A percentile compares a stretch with the other conserved stretches of the same genome.
Evolutionary conservation across 129 eudicot species (phyloP).

Genomic region (Apium graveolens): DNA sequence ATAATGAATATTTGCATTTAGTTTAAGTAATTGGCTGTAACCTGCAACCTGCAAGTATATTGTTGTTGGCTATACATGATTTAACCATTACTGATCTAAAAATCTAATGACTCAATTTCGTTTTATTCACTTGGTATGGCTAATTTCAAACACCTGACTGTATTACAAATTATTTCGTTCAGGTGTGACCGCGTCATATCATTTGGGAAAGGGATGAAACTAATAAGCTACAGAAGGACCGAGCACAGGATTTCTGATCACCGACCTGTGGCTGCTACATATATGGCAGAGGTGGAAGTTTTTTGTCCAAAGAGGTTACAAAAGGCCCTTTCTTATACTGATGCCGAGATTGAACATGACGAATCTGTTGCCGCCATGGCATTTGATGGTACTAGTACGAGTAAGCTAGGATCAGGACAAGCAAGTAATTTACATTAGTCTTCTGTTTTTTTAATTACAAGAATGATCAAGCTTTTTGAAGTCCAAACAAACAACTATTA

Average conservation of each 20-base stretch:
- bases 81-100: neutral
- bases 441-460: neutral
- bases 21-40: neutral
- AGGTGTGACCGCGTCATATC: slow-evolving; percentile 97
- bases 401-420: slow-evolving; percentile 35
- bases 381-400: slow-evolving; percentile 5
- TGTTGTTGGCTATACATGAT: neutral
- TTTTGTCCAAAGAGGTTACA: slow-evolving; percentile 70
- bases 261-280: slow-evolving; percentile 77
- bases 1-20: neutral
- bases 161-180: slow-evolving; percentile 11
- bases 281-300: slow-evolving; percentile 78
- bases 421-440: slow-evolving; percentile 26
- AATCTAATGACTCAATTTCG: neutral
- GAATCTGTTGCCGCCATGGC: slow-evolving; percentile 28
- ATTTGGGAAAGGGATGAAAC: slow-evolving; percentile 71
- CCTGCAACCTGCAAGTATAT: neutral
- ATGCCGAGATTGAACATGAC: slow-evolving; percentile 69
- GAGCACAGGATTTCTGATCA: slow-evolving; percentile 77
- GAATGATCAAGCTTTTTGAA: neutral
- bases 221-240: slow-evolving; percentile 52
- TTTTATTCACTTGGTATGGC: neutral
- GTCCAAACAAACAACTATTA: neutral
- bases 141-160: neutral
- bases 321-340: slow-evolving; percentile 74